phyloP scores from a whole-genome alignment of 1,284 basidiomycete genomes.

The Schizopora paradoxa region DNA sequence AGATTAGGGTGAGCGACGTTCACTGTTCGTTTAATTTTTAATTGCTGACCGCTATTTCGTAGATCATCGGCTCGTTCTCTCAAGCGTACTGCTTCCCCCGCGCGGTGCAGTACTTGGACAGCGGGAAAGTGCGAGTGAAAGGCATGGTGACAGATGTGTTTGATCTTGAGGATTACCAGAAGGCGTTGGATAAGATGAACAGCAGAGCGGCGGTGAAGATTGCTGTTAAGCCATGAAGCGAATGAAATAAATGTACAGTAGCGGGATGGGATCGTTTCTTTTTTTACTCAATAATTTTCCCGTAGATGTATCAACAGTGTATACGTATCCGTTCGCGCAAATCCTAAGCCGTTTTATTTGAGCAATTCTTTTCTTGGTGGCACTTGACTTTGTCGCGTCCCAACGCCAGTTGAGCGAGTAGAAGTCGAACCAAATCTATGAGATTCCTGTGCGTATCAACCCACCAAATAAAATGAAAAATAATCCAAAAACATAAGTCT shows the following conservation, averaged over 20 bases:
- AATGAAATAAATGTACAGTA: not conserved
- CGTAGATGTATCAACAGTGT: too few species aligned
- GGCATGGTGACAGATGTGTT: conserved; percentile 58
- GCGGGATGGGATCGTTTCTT: too few species aligned
- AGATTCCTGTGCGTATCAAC: too few species aligned
- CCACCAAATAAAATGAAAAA: too few species aligned
- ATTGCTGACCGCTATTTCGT: not conserved
- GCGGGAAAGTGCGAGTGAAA: conserved; percentile 52
- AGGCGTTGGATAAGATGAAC: conserved; percentile 58
- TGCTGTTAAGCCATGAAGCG: conserved; percentile 28
- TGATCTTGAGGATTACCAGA: conserved; percentile 50
- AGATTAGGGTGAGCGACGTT: conserved; percentile 39
- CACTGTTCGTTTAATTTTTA: not conserved
- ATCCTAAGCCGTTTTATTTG: too few species aligned
- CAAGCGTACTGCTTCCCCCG: conserved; percentile 60
- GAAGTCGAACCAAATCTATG: too few species aligned
- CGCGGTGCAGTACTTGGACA: conserved; percentile 55
- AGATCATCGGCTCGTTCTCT: conserved; percentile 58
- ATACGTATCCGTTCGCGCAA: too few species aligned
- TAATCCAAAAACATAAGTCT: too few species aligned
- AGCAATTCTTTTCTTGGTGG: too few species aligned
- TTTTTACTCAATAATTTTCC: too few species aligned
- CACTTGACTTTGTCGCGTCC: too few species aligned
- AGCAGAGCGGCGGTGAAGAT: conserved; percentile 37
- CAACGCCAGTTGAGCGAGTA: too few species aligned